These are phyloP conservation scores for Penicillium nucicola DNA, from an alignment of 495 filamentous ascomycete species.

Conservation along the genomic window DNA sequence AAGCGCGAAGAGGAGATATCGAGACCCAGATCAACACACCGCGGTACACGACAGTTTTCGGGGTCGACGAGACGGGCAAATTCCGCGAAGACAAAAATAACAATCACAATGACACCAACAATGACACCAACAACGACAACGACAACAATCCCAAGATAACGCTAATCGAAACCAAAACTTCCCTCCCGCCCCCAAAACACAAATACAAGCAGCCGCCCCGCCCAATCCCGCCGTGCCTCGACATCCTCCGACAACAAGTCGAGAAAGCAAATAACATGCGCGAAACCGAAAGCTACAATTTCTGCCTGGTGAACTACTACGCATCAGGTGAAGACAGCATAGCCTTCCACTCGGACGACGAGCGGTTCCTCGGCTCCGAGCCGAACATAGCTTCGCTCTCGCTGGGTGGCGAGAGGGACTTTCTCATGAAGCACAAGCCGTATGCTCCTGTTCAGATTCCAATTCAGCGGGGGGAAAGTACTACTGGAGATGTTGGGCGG, in stretches of 20 bases:
- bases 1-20: conserved; percentile 54
- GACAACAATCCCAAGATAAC: conserved; percentile 18
- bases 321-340: conserved; percentile 67
- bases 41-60: conserved; percentile 69
- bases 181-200: conserved; percentile 47
- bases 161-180: conserved; percentile 34
- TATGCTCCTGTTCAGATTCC: conserved; percentile 3
- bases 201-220: conserved; percentile 53
- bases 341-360: conserved; percentile 72
- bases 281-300: conserved; percentile 59
- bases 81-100: conserved; percentile 23
- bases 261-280: conserved; percentile 45
- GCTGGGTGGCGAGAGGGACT: conserved; percentile 63
- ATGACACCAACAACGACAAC: not conserved
- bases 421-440: conserved; percentile 69
- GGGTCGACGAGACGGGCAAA: conserved; percentile 57
- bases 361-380: conserved; percentile 63
- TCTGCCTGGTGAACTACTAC: conserved; percentile 77
- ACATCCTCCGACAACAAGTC: conserved; percentile 50
- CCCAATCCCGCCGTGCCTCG: conserved; percentile 65
- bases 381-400: conserved; percentile 71
- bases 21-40: conserved; percentile 65
- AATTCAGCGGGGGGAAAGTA: too few relatives aligned
- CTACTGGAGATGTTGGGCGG: too few relatives aligned
- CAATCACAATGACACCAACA: conserved; percentile 3